Conservation (phyloP, 2,329 filamentous ascomycete genomes). For the Septoria linicola region DNA sequence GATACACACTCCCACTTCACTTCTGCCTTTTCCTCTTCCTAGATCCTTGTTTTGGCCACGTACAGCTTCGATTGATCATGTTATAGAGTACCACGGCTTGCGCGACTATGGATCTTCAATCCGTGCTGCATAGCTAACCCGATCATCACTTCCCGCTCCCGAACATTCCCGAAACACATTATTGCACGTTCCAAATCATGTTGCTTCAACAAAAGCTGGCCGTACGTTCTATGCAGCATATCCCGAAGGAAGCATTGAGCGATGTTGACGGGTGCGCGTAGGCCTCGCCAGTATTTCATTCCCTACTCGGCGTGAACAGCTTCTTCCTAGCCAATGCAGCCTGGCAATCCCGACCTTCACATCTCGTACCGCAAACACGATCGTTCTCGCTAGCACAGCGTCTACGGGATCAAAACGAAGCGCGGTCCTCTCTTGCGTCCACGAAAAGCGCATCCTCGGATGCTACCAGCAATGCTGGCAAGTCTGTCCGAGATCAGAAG, state of each 20-base stretch:
- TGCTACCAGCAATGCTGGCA: background rate
- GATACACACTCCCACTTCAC: background rate
- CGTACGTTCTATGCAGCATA: slow-evolving; percentile 24
- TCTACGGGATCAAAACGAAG: slow-evolving; percentile 22
- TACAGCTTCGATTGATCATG: background rate
- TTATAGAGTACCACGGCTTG: background rate
- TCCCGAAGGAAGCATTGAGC: background rate
- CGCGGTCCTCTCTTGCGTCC: slow-evolving; percentile 10
- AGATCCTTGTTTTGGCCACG: background rate
- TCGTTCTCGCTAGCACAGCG: slow-evolving; percentile 24
- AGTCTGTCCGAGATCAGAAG: slow-evolving; percentile 14
- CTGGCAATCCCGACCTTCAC: slow-evolving; percentile 35
- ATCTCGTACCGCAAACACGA: slow-evolving; percentile 24
- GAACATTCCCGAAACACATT: background rate
- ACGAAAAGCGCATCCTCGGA: slow-evolving; percentile 11
- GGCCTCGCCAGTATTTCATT: slow-evolving; percentile 33
- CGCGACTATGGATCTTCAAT: slow-evolving; percentile 10
- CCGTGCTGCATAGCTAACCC: slow-evolving; percentile 6
- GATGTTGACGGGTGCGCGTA: slow-evolving; percentile 21
- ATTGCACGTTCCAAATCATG: slow-evolving; percentile 21
- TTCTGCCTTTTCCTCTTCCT: background rate
- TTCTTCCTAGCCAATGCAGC: slow-evolving; percentile 37
- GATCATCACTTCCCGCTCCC: background rate
- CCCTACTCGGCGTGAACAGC: slow-evolving; percentile 37
- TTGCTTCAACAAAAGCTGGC: slow-evolving; percentile 30